Evolutionary conservation across 176 grass and related monocot species (phyloP), one percentile per base, ranked within the genome.

Genomic region (Cymbopogon citratus): DNA sequence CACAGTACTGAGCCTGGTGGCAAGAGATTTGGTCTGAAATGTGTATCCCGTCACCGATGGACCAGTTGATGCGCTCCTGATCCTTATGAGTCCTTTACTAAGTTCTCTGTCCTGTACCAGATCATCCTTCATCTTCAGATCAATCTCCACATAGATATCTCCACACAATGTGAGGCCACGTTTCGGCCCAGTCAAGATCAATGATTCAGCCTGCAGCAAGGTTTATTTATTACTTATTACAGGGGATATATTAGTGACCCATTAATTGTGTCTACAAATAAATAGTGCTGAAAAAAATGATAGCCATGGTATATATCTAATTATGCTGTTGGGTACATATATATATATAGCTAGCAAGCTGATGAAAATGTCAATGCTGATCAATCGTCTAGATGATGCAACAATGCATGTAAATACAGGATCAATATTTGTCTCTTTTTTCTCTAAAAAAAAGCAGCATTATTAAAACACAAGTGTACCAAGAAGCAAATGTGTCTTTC

Each of bases 1-100:
- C 70, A 73, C 45, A 21, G 76, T 65, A 65, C 76, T 65, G 26
- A 78, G 76, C 76, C 76, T 64, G 23, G 38, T 78, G 8, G 60
- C 76, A 78, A 78, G 40, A 31, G 76, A 31, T 29, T 14, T 4
- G 7, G 11, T 41, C 9, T 27, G n/a, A 11, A 62, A 19, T n/a
- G 5, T 2, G 3, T 35, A 76, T 61, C 21, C 1, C 3, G 0
- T 7, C 59, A 12, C 26, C 0, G 2, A 45, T 13, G 2, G 39
- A 31, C 15, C 0, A 1, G 46, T 18, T 49, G 46, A 18, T 19
- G 27, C 0, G 39, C 25, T 35, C 0, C 39, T 45, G 59, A 78
- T 64, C 2, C 0, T 4, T 31, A 64, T 3, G 4, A 45, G 28
- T 29, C 75, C 75, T 54, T 54, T 54, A 54, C 49, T 54, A 8